Evolutionary conservation across 2,329 filamentous ascomycete genomes (phyloP), one percentile per base, ranked within the genome.

Genomic region (Hypoxylon sp.): DNA sequence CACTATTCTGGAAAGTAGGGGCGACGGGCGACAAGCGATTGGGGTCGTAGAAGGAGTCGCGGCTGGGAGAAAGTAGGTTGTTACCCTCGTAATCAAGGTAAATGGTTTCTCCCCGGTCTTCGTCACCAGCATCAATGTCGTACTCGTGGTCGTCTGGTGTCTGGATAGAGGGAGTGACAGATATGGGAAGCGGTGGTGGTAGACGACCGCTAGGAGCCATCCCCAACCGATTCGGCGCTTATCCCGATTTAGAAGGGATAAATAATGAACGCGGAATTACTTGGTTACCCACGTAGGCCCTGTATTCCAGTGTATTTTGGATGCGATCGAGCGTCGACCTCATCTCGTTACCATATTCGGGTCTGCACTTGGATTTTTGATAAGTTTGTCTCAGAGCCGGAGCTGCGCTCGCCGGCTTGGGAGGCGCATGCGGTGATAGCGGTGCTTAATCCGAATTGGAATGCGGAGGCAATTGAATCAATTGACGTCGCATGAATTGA

Each of bases 21-120:
- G 74, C 73, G 29, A 75, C 73, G 11, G 77, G 77, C n/a, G 76
- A 77, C 24, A 78, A 72, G 59, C 76, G 76, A 62, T 75, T 75
- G 53, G 76, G 66, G 48, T 78, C 77, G 73, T 78, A 77, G 62
- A 75, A 76, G 17, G 71, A 63, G 65, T 72, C 70, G 29, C 67
- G 67, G 50, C 54, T 66, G 17, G 73, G 71, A 22, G 67, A 53
- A 67, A 70, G 71, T 50, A 73, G 63, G 62, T 50, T 67, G 42
- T 70, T 71, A 58, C 59, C 61, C 14, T 71, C 67, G 52, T 67
- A 59, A 8, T 60, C 42, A 48, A 57, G 60, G 58, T 64, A 64
- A 55, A 59, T 66, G 9, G 39, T 10, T 42, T 63, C 13, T 13
- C 59, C 52, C 59, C 53, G 59, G 22, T 42, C 50, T 53, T 67